Percentiles rank a stretch among this genome's conserved stretches.
phyloP scores from a whole-genome alignment of 2,329 filamentous ascomycete genomes.

The Xylaria sp. region DNA sequence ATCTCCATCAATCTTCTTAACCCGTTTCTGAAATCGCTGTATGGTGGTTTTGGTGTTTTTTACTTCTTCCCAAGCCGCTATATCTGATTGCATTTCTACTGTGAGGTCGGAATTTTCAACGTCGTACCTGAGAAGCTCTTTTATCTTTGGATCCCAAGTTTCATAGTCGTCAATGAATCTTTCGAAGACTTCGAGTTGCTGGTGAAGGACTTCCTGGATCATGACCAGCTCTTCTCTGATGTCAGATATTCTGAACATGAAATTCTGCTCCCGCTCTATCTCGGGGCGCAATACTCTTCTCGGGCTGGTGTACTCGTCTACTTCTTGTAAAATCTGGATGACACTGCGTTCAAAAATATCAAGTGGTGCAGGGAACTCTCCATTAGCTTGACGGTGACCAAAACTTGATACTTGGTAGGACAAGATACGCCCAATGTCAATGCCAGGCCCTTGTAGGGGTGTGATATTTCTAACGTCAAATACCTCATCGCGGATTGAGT shows the following conservation, averaged over 20 bases:
- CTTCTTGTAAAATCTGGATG: neutral
- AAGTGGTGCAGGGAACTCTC: neutral
- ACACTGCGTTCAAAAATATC: conserved; percentile 13
- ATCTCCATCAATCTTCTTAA: conserved; percentile 11
- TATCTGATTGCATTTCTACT: no score
- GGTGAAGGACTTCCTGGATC: conserved; percentile 11
- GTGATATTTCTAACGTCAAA: no score
- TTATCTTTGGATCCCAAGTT: neutral
- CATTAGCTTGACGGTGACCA: neutral
- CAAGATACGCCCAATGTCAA: neutral
- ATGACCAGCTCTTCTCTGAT: conserved; percentile 23
- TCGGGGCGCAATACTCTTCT: neutral
- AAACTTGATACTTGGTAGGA: neutral
- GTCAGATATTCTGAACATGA: conserved; percentile 19
- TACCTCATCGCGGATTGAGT: no score
- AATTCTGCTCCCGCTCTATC: conserved; percentile 2
- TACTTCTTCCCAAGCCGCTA: neutral
- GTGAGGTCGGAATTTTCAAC: no score
- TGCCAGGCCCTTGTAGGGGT: neutral
- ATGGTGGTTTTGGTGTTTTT: neutral
- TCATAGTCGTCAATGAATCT: conserved; percentile 8
- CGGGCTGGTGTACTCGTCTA: neutral
- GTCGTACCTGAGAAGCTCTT: neutral
- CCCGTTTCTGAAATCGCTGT: neutral
- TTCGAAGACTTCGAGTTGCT: conserved; percentile 11